A percentile compares a stretch with the other conserved stretches of the same genome.
phyloP scores from a whole-genome alignment of 2,329 filamentous ascomycete genomes.

The Septoria linicola region DNA sequence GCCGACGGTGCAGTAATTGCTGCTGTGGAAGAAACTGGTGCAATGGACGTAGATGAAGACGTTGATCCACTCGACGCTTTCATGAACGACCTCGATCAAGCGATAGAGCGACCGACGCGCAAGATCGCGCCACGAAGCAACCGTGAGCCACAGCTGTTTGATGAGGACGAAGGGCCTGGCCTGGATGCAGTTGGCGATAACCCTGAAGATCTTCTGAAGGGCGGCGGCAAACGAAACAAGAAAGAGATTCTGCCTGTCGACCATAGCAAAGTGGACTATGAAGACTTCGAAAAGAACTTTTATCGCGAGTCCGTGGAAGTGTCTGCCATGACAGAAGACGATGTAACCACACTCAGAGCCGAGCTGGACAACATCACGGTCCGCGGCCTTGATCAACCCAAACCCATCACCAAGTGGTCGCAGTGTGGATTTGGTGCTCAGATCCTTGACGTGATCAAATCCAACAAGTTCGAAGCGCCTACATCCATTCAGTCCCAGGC shows the following conservation, averaged over 20 bases:
- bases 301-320: conserved; percentile 89
- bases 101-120: conserved; percentile 41
- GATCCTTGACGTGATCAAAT: conserved; percentile 79
- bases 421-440: conserved; percentile 88
- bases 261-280: conserved; percentile 81
- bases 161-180: conserved; percentile 72
- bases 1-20: conserved; percentile 31
- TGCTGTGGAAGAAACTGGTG: conserved; percentile 15
- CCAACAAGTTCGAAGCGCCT: conserved; percentile 79
- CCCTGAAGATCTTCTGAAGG: conserved; percentile 62
- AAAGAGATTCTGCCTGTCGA: conserved; percentile 89
- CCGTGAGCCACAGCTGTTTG: conserved; percentile 78
- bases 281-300: conserved; percentile 88
- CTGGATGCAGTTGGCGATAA: conserved; percentile 63
- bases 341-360: conserved; percentile 75
- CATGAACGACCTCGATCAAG: conserved; percentile 70
- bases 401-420: conserved; percentile 93
- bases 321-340: conserved; percentile 76
- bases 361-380: conserved; percentile 97
- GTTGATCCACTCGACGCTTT: conserved; percentile 94
- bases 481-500: conserved; percentile 96
- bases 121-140: conserved; percentile 51
- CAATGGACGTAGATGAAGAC: conserved; percentile 59
- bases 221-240: conserved; percentile 71
- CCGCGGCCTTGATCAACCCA: conserved; percentile 80